Evolutionary conservation across 208 protist species (phyloP).

Genomic region (Acanthamoeba sp.): DNA sequence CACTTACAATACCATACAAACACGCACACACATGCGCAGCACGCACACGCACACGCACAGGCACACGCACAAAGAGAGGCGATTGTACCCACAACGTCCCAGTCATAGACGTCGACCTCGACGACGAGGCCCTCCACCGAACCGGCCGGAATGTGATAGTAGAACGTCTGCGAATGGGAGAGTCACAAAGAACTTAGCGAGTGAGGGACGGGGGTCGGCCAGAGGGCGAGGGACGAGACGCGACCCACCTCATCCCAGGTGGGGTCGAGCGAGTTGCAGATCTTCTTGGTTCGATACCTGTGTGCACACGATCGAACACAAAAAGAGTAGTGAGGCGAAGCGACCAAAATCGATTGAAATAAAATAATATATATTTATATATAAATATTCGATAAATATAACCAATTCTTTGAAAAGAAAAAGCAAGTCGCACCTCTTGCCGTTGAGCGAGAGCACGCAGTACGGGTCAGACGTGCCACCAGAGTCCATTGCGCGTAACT

Average conservation of each 20-base stretch:
- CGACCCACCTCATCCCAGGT: constrained; percentile 17
- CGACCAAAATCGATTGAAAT: no score
- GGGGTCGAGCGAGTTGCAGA: constrained; percentile 3
- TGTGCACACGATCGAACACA: neutral
- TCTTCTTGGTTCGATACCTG: constrained; percentile 23
- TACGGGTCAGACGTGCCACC: neutral
- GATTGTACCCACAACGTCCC: constrained; percentile 12
- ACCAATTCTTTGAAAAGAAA: no score
- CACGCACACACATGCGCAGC: no score
- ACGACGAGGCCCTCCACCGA: constrained; percentile 38
- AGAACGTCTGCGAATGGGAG: constrained; percentile 20
- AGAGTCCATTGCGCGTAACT: neutral
- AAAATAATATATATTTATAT: no score
- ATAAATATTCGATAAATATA: no score
- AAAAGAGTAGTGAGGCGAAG: neutral
- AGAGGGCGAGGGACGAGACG: no score
- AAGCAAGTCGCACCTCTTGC: neutral
- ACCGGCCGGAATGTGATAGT: neutral
- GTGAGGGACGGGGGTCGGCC: neutral
- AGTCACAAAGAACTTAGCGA: neutral
- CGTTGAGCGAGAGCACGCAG: constrained; percentile 6
- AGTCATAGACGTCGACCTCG: constrained; percentile 28
- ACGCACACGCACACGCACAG: no score
- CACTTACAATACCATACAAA: neutral
- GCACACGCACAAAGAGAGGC: neutral